These are phyloP conservation scores for Hygrocybe coccinea DNA, from an alignment of 768 basidiomycete genomes.

Conservation along the genomic window DNA sequence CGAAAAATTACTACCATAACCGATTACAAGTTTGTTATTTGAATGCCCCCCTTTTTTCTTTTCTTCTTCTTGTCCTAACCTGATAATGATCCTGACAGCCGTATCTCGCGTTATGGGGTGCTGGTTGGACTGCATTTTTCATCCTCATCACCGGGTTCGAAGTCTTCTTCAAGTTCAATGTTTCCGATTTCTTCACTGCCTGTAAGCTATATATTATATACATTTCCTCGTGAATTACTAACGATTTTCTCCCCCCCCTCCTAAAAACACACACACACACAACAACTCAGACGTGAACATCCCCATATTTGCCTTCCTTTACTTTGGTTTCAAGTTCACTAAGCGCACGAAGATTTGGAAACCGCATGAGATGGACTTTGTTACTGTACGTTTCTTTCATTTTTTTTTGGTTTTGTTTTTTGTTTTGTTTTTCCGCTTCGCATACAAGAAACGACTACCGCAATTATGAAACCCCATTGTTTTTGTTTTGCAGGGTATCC, in stretches of 20 bases:
- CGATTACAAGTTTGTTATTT: constrained; percentile 32
- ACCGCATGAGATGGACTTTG: constrained; percentile 64
- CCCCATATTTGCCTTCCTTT: constrained; percentile 42
- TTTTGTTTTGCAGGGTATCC: constrained; percentile 47
- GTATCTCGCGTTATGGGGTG: constrained; percentile 52
- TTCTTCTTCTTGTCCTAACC: neutral
- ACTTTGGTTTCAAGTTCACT: constrained; percentile 40
- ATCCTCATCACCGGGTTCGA: constrained; percentile 37
- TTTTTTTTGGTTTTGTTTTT: neutral
- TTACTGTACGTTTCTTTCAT: constrained; percentile 45
- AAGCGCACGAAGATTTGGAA: constrained; percentile 48
- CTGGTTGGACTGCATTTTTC: constrained; percentile 50
- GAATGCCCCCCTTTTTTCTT: neutral
- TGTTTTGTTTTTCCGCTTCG: neutral
- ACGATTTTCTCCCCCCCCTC: constrained; percentile 1
- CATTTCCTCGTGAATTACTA: too few relatives aligned
- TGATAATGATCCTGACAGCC: constrained; percentile 25
- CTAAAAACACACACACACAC: neutral
- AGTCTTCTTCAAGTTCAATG: constrained; percentile 51
- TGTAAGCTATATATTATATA: constrained; percentile 31
- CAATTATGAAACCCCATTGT: neutral
- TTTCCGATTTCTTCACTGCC: constrained; percentile 41
- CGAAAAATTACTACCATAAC: constrained; percentile 50
- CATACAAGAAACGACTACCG: neutral
- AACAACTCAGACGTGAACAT: constrained; percentile 41